Evolutionary conservation across 148 eudicot genomes (phyloP).

Genomic region (Rhododendron molle): DNA sequence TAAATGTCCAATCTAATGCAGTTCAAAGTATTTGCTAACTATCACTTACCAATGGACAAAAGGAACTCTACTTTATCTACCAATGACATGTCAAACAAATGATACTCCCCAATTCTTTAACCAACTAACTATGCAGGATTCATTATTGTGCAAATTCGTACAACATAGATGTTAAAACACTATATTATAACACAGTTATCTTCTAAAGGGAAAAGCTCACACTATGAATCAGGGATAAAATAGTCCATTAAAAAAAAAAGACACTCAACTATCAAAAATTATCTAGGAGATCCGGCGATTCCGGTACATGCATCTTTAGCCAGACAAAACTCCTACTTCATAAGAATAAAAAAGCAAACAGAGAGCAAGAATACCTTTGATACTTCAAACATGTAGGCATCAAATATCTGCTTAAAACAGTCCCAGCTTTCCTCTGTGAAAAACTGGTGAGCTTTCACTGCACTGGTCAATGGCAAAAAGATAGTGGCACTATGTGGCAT

Average conservation of each 20-base stretch:
- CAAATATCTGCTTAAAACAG: slow-evolving; percentile 83
- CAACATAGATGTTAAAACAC: neutral
- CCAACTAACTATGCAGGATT: neutral
- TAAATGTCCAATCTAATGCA: neutral
- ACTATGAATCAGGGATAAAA: neutral
- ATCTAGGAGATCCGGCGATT: neutral
- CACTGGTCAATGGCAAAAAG: slow-evolving; percentile 64
- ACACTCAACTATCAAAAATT: neutral
- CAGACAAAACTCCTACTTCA: neutral
- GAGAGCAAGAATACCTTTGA: slow-evolving; percentile 67
- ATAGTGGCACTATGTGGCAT: slow-evolving; percentile 28
- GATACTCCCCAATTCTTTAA: neutral
- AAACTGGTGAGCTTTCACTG: slow-evolving; percentile 91
- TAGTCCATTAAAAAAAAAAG: neutral
- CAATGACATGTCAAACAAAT: neutral
- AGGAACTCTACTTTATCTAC: neutral
- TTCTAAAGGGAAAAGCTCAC: neutral
- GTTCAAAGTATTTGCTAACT: neutral
- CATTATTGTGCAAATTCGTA: neutral
- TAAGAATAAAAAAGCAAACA: neutral
- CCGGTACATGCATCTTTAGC: neutral
- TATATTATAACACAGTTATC: neutral
- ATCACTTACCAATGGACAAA: neutral
- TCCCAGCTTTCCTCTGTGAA: slow-evolving; percentile 89
- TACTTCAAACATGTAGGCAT: slow-evolving; percentile 89